Base-by-base conservation (phyloP, 176 grass and related monocot genomes). In the Cenchrus purpureus region DNA sequence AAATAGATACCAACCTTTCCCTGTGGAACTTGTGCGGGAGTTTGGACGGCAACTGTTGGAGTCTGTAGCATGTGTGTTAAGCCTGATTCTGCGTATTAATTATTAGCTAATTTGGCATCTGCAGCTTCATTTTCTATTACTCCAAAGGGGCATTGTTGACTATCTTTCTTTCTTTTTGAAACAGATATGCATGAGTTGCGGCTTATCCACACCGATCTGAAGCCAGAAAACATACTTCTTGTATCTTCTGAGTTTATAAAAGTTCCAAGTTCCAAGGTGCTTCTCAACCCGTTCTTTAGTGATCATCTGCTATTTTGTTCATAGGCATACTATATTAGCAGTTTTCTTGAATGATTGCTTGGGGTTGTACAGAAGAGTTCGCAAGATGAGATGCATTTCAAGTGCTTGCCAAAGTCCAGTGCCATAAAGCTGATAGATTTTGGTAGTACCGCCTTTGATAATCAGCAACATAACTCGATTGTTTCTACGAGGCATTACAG, bases 401-500 rank as follows among this genome's bases (percentile, higher is more conserved):
- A 93, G 91, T 89, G 88, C 83, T 91, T 98, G 84, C 97, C 97
- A 86, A 95, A 98, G 69, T 98, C 97, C 75, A 98, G 97, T 94
- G 93, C 89, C 52, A 91, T 98, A 87, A 98, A 98, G 91, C 87
- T 98, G 85, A 98, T 98, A 91, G 97, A 98, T 94, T 95, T 98
- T 92, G 97, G 97, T 83, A 98, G 93, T 89, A 91, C 97, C 3
- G 91, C 91, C 82, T 95, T 89, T 91, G 91, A 98, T 88, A 91
- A 92, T 82, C 83, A 85, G 76, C 83, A 92, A 37, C 91, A 94
- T 93, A 92, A 54, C 78, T 95, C 87, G 49, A 95, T 98, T 92
- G 97, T 98, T 90, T 98, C 97, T 75, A 98, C 97, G 50, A 95
- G 97, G 89, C 97, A 98, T 92, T 98, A 98, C 89, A 94, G 97